Evolutionary conservation across 441 rosid species (phyloP).

Genomic region (Dalechampia spathulata): DNA sequence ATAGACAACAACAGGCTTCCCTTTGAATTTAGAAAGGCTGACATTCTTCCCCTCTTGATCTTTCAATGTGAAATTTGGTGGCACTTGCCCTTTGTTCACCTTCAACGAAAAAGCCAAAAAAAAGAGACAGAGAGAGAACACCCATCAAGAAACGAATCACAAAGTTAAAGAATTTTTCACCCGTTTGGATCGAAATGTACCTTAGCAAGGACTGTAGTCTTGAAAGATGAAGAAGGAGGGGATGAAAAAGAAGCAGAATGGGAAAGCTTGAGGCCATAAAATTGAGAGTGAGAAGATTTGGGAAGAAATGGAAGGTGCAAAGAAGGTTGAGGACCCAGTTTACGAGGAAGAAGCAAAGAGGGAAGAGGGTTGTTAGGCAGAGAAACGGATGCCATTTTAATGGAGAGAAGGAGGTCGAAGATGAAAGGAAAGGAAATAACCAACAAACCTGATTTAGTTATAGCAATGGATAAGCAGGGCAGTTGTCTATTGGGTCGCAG

Average conservation of each 20-base stretch:
- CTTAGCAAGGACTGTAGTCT: slow-evolving; percentile 56
- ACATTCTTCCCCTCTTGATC: slow-evolving; percentile 81
- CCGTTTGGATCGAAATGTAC: slow-evolving; percentile 41
- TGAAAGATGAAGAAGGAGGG: slow-evolving; percentile 33
- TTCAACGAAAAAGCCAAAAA: slow-evolving; percentile 13
- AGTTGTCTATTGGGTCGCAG: too few relatives aligned
- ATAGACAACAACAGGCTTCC: slow-evolving; percentile 87
- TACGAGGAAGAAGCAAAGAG: slow-evolving; percentile 34
- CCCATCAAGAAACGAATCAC: slow-evolving; percentile 6
- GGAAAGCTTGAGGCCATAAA: slow-evolving; percentile 52
- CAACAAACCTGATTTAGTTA: too few relatives aligned
- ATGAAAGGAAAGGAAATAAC: background rate
- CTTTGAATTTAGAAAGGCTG: slow-evolving; percentile 67
- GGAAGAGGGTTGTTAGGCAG: slow-evolving; percentile 36
- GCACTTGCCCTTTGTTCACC: slow-evolving; percentile 75
- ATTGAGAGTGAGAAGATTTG: slow-evolving; percentile 53
- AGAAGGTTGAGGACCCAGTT: slow-evolving; percentile 25
- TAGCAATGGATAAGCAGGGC: too few relatives aligned
- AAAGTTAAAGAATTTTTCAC: background rate
- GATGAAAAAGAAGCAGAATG: slow-evolving; percentile 27
- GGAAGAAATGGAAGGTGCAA: slow-evolving; percentile 29
- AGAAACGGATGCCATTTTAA: slow-evolving; percentile 46
- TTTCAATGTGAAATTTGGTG: slow-evolving; percentile 72
- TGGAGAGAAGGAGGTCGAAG: too few relatives aligned
- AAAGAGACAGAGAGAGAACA: too few relatives aligned